phyloP scores from a whole-genome alignment of 352 stramenopile species.

The Phytophthora syringae region DNA sequence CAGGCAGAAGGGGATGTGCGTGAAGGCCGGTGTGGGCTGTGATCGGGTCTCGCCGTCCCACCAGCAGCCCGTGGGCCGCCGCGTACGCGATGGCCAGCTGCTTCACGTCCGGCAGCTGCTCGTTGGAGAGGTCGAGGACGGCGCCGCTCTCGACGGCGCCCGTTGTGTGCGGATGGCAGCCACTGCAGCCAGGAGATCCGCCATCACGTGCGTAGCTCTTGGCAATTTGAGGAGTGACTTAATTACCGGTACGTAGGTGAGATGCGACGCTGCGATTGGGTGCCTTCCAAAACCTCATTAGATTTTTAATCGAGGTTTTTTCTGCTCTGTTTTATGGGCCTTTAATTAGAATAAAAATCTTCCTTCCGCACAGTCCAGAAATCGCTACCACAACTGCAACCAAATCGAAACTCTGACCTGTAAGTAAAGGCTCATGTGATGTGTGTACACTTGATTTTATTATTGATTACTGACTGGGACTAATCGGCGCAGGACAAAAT shows the following conservation, averaged over 20 bases:
- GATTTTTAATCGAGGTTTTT: too few species aligned
- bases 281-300: too few species aligned
- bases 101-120: conserved; percentile 57
- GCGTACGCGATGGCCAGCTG: conserved; percentile 80
- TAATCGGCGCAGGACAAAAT: too few species aligned
- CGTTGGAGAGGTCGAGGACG: conserved; percentile 48
- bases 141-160: conserved; percentile 33
- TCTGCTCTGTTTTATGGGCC: too few species aligned
- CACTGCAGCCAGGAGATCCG: conserved; percentile 59
- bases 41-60: conserved; percentile 56
- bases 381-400: too few species aligned
- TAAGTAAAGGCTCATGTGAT: too few species aligned
- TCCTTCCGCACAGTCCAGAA: too few species aligned
- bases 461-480: too few species aligned
- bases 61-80: conserved; percentile 74
- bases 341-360: too few species aligned
- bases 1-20: conserved; percentile 79
- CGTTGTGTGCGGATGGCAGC: conserved; percentile 22
- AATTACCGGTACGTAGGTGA: conserved; percentile 10
- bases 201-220: conserved; percentile 26
- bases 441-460: too few species aligned
- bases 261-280: neutral
- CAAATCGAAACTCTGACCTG: too few species aligned
- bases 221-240: conserved; percentile 3
- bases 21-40: conserved; percentile 57